These are phyloP conservation scores for Aspergillus unguis DNA, from an alignment of 2,329 filamentous ascomycete species.

Conservation along the genomic window DNA sequence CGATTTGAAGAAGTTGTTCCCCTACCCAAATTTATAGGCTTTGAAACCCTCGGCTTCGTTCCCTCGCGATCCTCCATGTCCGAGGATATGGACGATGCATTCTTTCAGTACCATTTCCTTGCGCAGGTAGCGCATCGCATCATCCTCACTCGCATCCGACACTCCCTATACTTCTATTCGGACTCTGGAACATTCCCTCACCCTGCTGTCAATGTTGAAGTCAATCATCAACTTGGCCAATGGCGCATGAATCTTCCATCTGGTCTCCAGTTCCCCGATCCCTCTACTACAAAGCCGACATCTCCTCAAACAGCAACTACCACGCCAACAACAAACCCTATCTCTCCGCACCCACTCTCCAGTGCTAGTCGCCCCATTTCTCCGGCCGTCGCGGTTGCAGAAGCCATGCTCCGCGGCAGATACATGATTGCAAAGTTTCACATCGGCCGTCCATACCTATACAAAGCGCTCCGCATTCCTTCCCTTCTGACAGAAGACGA, in stretches of 20 bases:
- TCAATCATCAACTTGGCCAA: conserved; percentile 55
- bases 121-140: conserved; percentile 56
- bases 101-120: conserved; percentile 57
- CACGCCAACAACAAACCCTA: conserved; percentile 13
- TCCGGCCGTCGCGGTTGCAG: conserved; percentile 34
- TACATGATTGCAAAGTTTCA: conserved; percentile 41
- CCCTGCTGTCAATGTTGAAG: conserved; percentile 49
- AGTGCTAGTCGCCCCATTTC: conserved; percentile 25
- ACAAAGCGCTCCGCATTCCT: conserved; percentile 43
- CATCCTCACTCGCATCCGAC: conserved; percentile 52
- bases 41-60: conserved; percentile 36
- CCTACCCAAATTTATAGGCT: conserved; percentile 52
- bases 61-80: conserved; percentile 26
- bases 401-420: conserved; percentile 38
- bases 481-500: conserved; percentile 37
- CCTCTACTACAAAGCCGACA: conserved; percentile 9
- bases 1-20: conserved; percentile 53
- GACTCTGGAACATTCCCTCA: conserved; percentile 46
- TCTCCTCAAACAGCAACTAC: conserved; percentile 15
- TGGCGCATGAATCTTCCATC: conserved; percentile 53
- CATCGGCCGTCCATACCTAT: conserved; percentile 41
- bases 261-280: conserved; percentile 46
- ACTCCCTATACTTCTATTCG: conserved; percentile 50
- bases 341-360: conserved; percentile 16
- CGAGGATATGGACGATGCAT: conserved; percentile 50